Percentiles rank a stretch among this genome's conserved stretches.
phyloP scores from a whole-genome alignment of 2,329 filamentous ascomycete genomes.

The Verticillium zaregamsianum region DNA sequence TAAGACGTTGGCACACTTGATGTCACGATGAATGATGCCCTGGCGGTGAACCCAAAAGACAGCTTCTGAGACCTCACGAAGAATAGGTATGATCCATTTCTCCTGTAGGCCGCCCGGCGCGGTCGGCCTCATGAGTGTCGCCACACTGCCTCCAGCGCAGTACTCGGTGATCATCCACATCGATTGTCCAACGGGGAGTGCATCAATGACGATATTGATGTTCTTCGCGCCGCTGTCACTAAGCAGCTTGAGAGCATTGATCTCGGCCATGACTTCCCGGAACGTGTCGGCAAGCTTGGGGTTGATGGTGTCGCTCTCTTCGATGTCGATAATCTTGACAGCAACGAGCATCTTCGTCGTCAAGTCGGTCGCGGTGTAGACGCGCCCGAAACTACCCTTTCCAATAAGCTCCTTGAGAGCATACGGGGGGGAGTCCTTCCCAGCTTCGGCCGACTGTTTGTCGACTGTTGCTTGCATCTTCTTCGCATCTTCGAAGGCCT shows the following conservation, averaged over 20 bases:
- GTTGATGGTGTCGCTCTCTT: slow-evolving; percentile 67
- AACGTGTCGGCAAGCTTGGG: slow-evolving; percentile 63
- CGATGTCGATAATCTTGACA: slow-evolving; percentile 81
- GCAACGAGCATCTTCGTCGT: slow-evolving; percentile 56
- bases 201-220: slow-evolving; percentile 78
- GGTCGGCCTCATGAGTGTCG: slow-evolving; percentile 66
- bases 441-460: slow-evolving; percentile 56
- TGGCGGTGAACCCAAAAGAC: slow-evolving; percentile 64
- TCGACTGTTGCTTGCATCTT: slow-evolving; percentile 64
- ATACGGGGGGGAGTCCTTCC: slow-evolving; percentile 60
- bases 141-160: slow-evolving; percentile 79
- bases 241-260: slow-evolving; percentile 66
- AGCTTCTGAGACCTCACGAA: slow-evolving; percentile 63
- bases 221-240: slow-evolving; percentile 72
- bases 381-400: slow-evolving; percentile 69
- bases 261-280: slow-evolving; percentile 65
- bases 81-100: slow-evolving; percentile 65
- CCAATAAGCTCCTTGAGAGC: slow-evolving; percentile 69
- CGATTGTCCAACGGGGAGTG: slow-evolving; percentile 70
- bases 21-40: slow-evolving; percentile 67
- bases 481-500: slow-evolving; percentile 64
- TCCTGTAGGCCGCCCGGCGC: slow-evolving; percentile 62
- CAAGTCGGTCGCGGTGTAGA: slow-evolving; percentile 59
- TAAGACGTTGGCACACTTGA: slow-evolving; percentile 76
- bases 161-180: slow-evolving; percentile 90